Percentiles rank a stretch among this genome's conserved stretches.
phyloP scores from a whole-genome alignment of 495 filamentous ascomycete genomes.

The Jackrogersella multiformis region DNA sequence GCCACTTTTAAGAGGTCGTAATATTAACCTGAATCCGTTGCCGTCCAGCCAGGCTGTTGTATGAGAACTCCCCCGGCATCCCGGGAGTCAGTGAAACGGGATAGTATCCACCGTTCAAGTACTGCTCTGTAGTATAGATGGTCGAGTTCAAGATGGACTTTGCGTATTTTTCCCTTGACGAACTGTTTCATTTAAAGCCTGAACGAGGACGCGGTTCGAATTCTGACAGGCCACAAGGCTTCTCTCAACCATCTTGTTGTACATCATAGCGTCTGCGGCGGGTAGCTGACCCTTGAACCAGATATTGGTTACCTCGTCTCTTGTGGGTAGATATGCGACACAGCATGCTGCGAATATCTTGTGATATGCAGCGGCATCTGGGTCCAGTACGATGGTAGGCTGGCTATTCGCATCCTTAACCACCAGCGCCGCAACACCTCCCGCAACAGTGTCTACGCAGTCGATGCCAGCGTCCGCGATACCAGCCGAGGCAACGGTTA shows the following conservation, averaged over 20 bases:
- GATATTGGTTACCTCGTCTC: slow-evolving; percentile 92
- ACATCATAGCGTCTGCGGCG: slow-evolving; percentile 49
- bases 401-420: slow-evolving; percentile 45
- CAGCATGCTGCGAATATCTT: slow-evolving; percentile 82
- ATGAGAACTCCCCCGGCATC: not conserved
- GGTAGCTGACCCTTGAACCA: slow-evolving; percentile 84
- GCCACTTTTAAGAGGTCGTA: not conserved
- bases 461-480: slow-evolving; percentile 96
- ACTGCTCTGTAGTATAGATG: not conserved
- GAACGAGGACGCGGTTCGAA: slow-evolving; percentile 54
- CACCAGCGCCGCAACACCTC: slow-evolving; percentile 87
- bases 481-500: slow-evolving; percentile 94
- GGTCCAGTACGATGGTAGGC: slow-evolving; percentile 77
- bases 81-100: not conserved
- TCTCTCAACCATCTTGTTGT: slow-evolving; percentile 54
- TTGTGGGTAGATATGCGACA: slow-evolving; percentile 84
- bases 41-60: not conserved
- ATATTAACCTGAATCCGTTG: not conserved
- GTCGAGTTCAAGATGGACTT: slow-evolving; percentile 31
- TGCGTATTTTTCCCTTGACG: slow-evolving; percentile 33
- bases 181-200: slow-evolving; percentile 50
- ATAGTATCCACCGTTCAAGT: not conserved
- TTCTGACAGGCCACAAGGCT: slow-evolving; percentile 55
- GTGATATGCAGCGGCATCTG: slow-evolving; percentile 81
- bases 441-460: slow-evolving; percentile 88